Base-by-base conservation (phyloP, 306 rosid genomes). In the Arachis hypogaea region DNA sequence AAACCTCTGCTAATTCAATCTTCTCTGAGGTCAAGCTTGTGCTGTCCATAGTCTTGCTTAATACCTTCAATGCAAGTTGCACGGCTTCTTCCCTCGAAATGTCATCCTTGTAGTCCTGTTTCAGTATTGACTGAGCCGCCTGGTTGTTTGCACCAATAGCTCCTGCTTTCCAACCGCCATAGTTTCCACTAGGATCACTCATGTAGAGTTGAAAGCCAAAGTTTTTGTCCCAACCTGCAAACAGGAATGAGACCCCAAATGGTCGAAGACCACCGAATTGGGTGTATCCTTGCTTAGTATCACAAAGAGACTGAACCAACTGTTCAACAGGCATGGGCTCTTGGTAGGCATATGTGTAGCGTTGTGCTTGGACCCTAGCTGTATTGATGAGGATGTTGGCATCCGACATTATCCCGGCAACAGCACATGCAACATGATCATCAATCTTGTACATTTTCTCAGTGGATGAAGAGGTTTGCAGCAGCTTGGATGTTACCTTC, bases 301-400 rank as follows among this genome's bases (percentile, higher is more conserved):
- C 87, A 5, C 87, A 84, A 0, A 84, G 87, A 65, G 87, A 84
- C 57, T 84, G 87, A 74, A 84, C 87, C 60, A 84, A 28, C 73
- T 80, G 81, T 64, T 84, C 87, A 60, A 80, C 87, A 7, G 87
- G 87, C 87, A 84, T 84, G 7, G 87, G 87, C 82, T 84, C 85
- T 77, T 80, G 87, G 63, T 84, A 84, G 7, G 82, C 72, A 1
- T 49, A 77, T 6, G 87, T 64, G 78, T 80, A 84, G 68, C 82
- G 87, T 33, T 84, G 87, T 12, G 87, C 87, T 77, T 80, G 82
- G 65, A 84, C 82, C 78, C 87, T 84, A 1, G 87, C 87, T 0
- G 82, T 84, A 4, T 84, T 84, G 83, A 84, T 84, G 9, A 84
- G 80, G 78, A 84, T 84, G 73, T 84, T 84, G 40, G 87, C 87